phyloP scores from a whole-genome alignment of 148 eudicot genomes.

The Euryodendron excelsum region DNA sequence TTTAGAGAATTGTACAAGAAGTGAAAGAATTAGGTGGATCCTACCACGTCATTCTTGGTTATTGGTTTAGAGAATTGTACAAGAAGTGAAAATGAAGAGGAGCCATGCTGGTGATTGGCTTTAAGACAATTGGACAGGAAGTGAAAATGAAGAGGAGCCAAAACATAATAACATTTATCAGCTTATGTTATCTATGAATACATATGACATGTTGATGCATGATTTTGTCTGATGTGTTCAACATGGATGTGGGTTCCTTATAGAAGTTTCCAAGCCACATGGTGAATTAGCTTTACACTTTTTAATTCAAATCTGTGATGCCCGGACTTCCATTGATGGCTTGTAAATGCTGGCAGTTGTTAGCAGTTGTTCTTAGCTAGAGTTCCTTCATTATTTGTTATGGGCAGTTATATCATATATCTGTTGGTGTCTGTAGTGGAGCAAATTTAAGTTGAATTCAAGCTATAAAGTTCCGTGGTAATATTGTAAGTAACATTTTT shows the following conservation, averaged over 20 bases:
- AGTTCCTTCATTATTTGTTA: not conserved
- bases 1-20: not conserved
- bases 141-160: slow-evolving; percentile 9
- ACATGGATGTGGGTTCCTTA: not conserved
- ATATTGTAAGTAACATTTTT: not conserved
- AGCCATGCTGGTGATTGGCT: not conserved
- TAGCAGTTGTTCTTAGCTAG: not conserved
- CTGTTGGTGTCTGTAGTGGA: not conserved
- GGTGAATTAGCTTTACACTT: not conserved
- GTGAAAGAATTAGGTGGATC: too few relatives aligned
- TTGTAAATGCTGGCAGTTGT: not conserved
- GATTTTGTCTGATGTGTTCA: not conserved
- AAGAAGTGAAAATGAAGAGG: too few relatives aligned
- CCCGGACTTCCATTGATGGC: not conserved
- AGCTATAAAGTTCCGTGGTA: not conserved
- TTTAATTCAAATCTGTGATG: slow-evolving; percentile 3
- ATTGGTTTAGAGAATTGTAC: too few relatives aligned
- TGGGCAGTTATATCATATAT: not conserved
- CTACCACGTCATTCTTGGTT: too few relatives aligned
- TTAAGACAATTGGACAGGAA: not conserved
- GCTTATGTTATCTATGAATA: not conserved
- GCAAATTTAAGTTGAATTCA: not conserved
- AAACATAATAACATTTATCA: too few relatives aligned
- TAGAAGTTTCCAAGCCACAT: not conserved
- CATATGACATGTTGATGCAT: not conserved